phyloP scores from a whole-genome alignment of 225 moss, liverwort and hornwort genomes.

The Pseudisothecium myosuroides region DNA sequence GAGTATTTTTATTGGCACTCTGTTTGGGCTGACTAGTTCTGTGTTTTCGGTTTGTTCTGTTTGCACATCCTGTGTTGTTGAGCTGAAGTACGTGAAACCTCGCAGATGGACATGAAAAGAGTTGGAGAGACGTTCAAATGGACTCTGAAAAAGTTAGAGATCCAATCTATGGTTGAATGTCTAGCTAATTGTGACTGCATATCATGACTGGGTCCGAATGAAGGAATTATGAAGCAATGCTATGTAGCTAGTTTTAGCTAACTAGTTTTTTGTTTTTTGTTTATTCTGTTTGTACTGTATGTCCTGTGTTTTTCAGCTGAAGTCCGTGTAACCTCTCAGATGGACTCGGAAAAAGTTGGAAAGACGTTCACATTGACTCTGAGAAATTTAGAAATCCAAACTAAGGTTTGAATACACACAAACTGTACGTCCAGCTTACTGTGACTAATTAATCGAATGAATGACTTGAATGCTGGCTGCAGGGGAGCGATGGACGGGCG shows the following conservation, averaged over 20 bases:
- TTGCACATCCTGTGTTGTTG: background rate
- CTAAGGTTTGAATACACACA: background rate
- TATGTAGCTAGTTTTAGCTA: background rate
- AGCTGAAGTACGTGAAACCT: background rate
- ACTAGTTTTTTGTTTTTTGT: background rate
- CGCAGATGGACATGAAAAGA: background rate
- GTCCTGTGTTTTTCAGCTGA: background rate
- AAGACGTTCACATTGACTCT: background rate
- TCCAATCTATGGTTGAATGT: background rate
- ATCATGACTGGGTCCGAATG: background rate
- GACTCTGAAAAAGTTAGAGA: background rate
- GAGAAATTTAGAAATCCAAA: background rate
- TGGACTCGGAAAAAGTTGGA: background rate
- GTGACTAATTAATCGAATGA: background rate
- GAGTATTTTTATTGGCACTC: no score
- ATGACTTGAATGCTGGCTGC: background rate
- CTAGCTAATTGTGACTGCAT: background rate
- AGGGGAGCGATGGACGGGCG: background rate
- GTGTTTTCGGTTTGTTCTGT: background rate
- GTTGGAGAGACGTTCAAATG: background rate
- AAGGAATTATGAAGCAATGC: background rate
- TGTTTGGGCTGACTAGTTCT: background rate
- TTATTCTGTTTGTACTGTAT: background rate
- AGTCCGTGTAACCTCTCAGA: no score
- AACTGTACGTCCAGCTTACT: background rate